Base-by-base conservation (phyloP, 441 rosid species). In the Adansonia gregorii region DNA sequence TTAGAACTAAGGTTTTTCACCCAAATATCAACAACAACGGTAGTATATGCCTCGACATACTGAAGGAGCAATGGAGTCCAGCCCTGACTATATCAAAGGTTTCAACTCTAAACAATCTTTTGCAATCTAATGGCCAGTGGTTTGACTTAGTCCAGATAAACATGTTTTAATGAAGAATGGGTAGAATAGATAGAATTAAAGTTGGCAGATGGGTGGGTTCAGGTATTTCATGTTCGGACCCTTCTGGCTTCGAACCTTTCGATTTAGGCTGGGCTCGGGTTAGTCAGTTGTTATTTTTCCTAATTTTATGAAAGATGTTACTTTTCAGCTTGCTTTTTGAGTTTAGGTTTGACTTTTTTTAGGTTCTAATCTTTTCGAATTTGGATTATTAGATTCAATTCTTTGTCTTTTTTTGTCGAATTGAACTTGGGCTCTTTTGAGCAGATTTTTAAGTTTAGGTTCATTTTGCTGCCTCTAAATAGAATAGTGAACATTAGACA, bases 31-130 rank as follows among this genome's bases (percentile, higher is more conserved):
- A 81, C 64, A 81, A 78, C 67, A 81, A 77, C 51, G 83, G 83
- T 12, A 77, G 83, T 39, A 81, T 81, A 22, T 81, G 83, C 75
- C 60, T 81, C 8, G 83, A 81, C 58, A 77, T 81, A 73, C 75
- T 81, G 1, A 81, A 77, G 73, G 78, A 77, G 56, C 81, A 81
- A 39, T 81, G 83, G 83, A 77, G 80, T 51, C 83, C 83, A 4
- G 81, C 83, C 46, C 76, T 81, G 17, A 81, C 78, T 15, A 81
- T 81, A 68, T 81, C 83, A n/a, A 81, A 81, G 80, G 83, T 81
- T 67, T 67, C 54, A 5, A 67, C 27, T 48, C 54, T 45, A 45
- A 67, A 67, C 31, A 67, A 45, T 45, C 54, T 19, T 49, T 17
- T 48, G 10, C 8, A 67, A 45, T 46, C 55, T 19, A 67, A 10